phyloP scores from a whole-genome alignment of 441 rosid species.

The Brassica balearica region DNA sequence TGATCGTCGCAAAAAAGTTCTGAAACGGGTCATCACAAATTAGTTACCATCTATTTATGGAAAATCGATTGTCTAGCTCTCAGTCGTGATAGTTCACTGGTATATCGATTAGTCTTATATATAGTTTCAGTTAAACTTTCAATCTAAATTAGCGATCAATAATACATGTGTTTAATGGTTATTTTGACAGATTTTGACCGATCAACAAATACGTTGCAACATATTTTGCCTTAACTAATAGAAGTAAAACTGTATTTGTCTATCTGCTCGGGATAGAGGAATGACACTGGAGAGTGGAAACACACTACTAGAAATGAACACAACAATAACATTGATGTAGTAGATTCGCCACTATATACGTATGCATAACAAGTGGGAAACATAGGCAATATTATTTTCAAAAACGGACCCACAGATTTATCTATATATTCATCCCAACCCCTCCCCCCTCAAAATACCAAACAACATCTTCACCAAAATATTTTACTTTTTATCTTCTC shows the following conservation, averaged over 20 bases:
- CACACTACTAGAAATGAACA: constrained; percentile 19
- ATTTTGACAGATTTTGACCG: neutral
- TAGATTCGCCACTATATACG: constrained; percentile 34
- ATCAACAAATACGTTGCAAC: neutral
- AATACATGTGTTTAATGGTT: neutral
- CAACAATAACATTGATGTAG: constrained; percentile 2
- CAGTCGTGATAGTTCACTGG: too few species aligned
- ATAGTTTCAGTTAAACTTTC: too few species aligned
- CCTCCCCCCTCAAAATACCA: neutral
- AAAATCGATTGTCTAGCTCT: too few species aligned
- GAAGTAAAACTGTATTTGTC: constrained; percentile 2
- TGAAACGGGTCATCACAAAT: too few species aligned
- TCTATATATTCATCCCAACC: constrained; percentile 12
- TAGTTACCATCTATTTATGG: too few species aligned
- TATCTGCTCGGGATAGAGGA: constrained; percentile 3
- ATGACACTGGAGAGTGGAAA: neutral
- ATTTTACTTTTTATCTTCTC: neutral
- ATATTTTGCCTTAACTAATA: neutral
- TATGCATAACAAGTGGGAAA: constrained; percentile 27
- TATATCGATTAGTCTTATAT: too few species aligned
- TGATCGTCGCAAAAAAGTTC: too few species aligned
- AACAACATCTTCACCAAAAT: constrained; percentile 1
- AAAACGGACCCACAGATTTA: constrained; percentile 2
- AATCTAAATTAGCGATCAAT: neutral
- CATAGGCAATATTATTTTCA: neutral